A percentile compares a stretch with the other conserved stretches of the same genome.
Conservation (phyloP, 192 early-diverging fungal species). For the Chytriomyces sp. region DNA sequence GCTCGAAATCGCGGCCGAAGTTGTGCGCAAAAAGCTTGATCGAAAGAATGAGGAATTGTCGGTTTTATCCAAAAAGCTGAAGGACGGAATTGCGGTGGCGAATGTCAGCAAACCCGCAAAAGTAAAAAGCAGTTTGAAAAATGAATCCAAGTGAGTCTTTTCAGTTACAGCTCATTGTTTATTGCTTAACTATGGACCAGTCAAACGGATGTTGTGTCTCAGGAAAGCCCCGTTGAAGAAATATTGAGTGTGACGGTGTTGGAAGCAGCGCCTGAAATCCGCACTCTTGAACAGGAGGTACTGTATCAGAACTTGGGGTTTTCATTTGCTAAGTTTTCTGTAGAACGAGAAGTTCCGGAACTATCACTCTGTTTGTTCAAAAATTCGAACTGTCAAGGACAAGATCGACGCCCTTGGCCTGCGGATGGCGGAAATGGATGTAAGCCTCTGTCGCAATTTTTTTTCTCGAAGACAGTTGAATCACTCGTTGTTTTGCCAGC, state of each 20-base stretch:
- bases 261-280: conserved; percentile 7
- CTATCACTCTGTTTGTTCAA: conserved; percentile 39
- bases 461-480: too few species aligned
- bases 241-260: conserved; percentile 15
- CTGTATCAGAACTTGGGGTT: not conserved
- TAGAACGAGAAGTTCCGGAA: conserved; percentile 34
- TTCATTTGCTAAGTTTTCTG: not conserved
- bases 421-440: conserved; percentile 17
- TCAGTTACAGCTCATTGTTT: not conserved
- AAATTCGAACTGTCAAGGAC: conserved; percentile 35
- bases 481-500: too few species aligned
- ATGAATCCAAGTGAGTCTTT: not conserved
- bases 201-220: not conserved
- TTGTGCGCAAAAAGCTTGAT: conserved; percentile 51
- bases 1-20: conserved; percentile 47
- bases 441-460: too few species aligned
- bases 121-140: not conserved
- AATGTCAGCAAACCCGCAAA: conserved; percentile 10
- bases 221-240: not conserved
- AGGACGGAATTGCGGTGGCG: conserved; percentile 24
- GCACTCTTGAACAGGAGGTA: conserved; percentile 10
- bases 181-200: not conserved
- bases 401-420: conserved; percentile 20
- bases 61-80: conserved; percentile 26
- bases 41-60: conserved; percentile 47